phyloP scores from a whole-genome alignment of 129 eudicot genomes.

The Flaveria ramosissima region DNA sequence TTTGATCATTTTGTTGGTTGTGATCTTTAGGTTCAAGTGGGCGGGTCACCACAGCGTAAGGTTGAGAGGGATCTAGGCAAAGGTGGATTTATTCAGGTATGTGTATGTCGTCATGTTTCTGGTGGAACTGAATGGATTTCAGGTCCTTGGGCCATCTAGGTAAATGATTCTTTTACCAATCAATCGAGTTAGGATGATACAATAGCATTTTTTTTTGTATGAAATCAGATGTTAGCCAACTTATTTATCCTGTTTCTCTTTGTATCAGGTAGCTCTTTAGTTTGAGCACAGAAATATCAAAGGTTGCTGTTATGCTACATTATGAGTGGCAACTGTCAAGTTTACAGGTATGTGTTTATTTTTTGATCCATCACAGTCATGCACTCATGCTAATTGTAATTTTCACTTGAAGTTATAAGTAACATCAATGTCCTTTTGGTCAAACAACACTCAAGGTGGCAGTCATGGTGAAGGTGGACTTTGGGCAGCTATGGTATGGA shows the following conservation, averaged over 20 bases:
- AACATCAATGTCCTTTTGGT: no score
- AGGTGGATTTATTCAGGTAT: slow-evolving; percentile 73
- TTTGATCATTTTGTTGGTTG: no score
- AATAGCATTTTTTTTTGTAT: slow-evolving; percentile 29
- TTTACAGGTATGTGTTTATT: no score
- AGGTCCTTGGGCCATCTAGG: slow-evolving; percentile 70
- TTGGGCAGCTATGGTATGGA: no score
- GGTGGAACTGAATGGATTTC: slow-evolving; percentile 33
- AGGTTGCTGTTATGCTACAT: no score
- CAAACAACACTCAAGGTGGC: no score
- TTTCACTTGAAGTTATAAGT: no score
- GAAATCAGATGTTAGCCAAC: slow-evolving; percentile 1
- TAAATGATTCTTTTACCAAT: slow-evolving; percentile 9
- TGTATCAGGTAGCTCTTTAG: slow-evolving; percentile 61
- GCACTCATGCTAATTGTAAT: no score
- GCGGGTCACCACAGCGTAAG: slow-evolving; percentile 63
- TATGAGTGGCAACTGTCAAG: no score
- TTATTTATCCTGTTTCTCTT: slow-evolving; percentile 11
- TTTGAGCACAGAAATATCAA: no score
- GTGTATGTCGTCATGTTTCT: slow-evolving; percentile 62
- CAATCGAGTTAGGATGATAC: slow-evolving; percentile 28
- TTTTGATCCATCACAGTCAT: no score
- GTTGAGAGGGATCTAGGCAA: slow-evolving; percentile 72
- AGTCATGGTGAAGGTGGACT: no score
- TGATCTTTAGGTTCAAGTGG: slow-evolving; percentile 65